Conservation (phyloP, 768 basidiomycete genomes). For the Xerocomus brunneocitrinus region DNA sequence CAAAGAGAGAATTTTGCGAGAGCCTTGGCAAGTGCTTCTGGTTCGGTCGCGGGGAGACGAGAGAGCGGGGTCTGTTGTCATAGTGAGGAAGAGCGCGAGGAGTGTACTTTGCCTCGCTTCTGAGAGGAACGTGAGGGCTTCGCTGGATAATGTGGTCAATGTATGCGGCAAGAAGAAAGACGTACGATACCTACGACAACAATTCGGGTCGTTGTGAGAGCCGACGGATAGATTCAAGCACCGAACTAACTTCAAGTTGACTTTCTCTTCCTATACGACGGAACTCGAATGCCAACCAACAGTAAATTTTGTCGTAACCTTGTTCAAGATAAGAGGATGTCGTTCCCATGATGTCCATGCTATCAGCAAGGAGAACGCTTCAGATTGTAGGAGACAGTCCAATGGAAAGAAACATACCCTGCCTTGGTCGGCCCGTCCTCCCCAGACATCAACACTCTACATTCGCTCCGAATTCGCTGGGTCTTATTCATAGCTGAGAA, state of each 20-base stretch:
- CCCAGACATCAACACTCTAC: constrained; percentile 80
- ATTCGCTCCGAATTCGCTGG: constrained; percentile 77
- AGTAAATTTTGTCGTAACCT: constrained; percentile 83
- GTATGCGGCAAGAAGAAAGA: background rate
- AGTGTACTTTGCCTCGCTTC: constrained; percentile 79
- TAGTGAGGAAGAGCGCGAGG: constrained; percentile 65
- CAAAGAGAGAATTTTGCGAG: constrained; percentile 75
- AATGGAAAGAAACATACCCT: constrained; percentile 45
- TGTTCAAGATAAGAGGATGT: constrained; percentile 82
- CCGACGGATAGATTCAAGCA: constrained; percentile 66
- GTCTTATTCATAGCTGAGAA: constrained; percentile 88
- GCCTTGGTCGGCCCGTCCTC: constrained; percentile 75
- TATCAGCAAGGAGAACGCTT: constrained; percentile 27
- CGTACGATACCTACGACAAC: constrained; percentile 35
- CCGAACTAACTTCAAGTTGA: constrained; percentile 61
- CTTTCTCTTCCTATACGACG: constrained; percentile 70
- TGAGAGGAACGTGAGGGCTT: constrained; percentile 71
- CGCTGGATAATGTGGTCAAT: constrained; percentile 38
- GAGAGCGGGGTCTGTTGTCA: constrained; percentile 65
- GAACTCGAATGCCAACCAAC: constrained; percentile 85
- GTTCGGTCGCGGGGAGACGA: constrained; percentile 56
- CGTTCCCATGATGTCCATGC: constrained; percentile 83
- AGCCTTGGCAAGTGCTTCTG: constrained; percentile 55
- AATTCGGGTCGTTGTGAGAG: constrained; percentile 77
- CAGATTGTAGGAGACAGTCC: background rate